Percentiles rank a stretch among this genome's conserved stretches.
Evolutionary conservation across 345 rosid genomes (phyloP).

Genomic region (Salix arbutifolia): DNA sequence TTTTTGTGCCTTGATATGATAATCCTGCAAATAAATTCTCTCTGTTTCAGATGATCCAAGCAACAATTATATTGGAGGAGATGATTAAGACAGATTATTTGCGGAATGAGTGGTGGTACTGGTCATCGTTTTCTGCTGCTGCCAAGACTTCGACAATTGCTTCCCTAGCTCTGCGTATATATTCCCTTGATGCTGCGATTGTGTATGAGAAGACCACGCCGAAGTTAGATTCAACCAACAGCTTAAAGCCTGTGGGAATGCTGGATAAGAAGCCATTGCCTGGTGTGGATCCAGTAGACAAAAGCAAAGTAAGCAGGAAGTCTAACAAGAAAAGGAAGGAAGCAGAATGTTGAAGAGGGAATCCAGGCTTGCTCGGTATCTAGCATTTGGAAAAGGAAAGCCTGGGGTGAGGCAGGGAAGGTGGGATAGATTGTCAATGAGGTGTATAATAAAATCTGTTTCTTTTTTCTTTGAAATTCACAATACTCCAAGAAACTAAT

Average conservation of each 20-base stretch:
- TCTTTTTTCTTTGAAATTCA: too few relatives aligned
- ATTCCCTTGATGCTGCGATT: conserved; percentile 76
- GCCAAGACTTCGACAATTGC: conserved; percentile 73
- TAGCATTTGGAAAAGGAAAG: conserved; percentile 7
- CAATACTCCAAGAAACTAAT: too few relatives aligned
- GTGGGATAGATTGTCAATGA: too few relatives aligned
- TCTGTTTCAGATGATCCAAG: conserved; percentile 77
- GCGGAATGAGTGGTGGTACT: conserved; percentile 96
- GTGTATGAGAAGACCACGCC: conserved; percentile 49
- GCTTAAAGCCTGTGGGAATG: conserved; percentile 30
- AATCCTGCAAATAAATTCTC: neutral
- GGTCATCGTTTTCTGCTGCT: conserved; percentile 96
- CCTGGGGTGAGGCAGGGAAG: neutral
- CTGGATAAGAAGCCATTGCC: conserved; percentile 37
- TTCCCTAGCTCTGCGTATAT: conserved; percentile 74
- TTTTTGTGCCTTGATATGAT: neutral
- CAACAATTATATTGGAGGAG: conserved; percentile 76
- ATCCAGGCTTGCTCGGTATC: neutral
- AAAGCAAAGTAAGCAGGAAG: conserved; percentile 54
- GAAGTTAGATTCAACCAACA: conserved; percentile 35
- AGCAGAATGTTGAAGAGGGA: conserved; percentile 46
- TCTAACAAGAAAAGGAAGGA: conserved; percentile 86
- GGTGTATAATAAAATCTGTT: too few relatives aligned
- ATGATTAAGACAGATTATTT: conserved; percentile 73
- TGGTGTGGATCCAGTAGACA: conserved; percentile 50